Evolutionary conservation across 768 basidiomycete genomes (phyloP), one percentile per base, ranked within the genome.

Genomic region (Suillus brevipes): DNA sequence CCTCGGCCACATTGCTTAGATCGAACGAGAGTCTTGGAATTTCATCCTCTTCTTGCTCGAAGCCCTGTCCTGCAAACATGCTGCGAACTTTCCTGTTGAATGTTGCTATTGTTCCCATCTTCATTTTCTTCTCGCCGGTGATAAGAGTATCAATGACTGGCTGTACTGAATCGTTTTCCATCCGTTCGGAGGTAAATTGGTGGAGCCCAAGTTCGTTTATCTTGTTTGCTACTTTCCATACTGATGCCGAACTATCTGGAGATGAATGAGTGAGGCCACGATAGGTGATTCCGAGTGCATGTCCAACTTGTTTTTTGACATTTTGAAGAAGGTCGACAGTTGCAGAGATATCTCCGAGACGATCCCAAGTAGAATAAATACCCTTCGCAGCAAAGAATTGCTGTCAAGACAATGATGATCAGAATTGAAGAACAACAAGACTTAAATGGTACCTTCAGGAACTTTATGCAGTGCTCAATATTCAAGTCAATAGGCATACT

Each of bases 401-500:
- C 28, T 28, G 28, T 28, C 28, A 28, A 28, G 28, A 28, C 28
- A 28, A 28, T 28, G 28, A 28, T 28, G 28, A 28, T 28, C 28
- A 28, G 28, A 28, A 28, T 28, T 28, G 28, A 28, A 28, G 28
- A 28, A 28, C 28, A 28, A 28, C 28, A 3, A 28, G 28, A 28
- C 28, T 28, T 28, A 28, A 28, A 28, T 28, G 28, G 28, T 14
- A 77, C 75, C 75, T 79, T 80, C 0, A 79, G 47, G 61, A 76
- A 72, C 1, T 72, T 55, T 47, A 80, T 79, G 0, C 75, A 47
- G 64, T 81, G 79, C 55, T 81, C 75, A 1, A 80, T 79, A 60
- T 82, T 81, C 2, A 77, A 9, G 45, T 81, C 76, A 16, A 79
- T 72, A 0, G 64, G 66, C 78, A 80, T 81, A 3, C 64, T 69